These are phyloP conservation scores for Gastroboletus turbinatus DNA, from an alignment of 1,284 basidiomycete species.

Conservation along the genomic window DNA sequence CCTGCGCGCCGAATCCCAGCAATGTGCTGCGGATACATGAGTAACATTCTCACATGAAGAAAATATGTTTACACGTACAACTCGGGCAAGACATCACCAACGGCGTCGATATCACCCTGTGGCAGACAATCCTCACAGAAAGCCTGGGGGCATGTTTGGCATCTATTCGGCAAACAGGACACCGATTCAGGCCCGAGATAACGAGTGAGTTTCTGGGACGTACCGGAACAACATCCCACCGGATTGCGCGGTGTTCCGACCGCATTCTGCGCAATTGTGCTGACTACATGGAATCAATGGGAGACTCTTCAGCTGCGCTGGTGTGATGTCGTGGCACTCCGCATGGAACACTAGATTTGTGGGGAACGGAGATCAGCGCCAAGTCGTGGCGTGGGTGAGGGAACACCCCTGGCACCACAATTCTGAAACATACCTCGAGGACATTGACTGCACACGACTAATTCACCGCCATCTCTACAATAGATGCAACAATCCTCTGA, in stretches of 20 bases:
- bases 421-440: constrained; percentile 46
- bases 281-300: constrained; percentile 43
- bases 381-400: constrained; percentile 2
- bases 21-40: constrained; percentile 34
- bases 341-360: constrained; percentile 49
- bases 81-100: constrained; percentile 57
- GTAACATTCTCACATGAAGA: constrained; percentile 3
- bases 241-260: constrained; percentile 40
- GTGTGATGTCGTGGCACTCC: constrained; percentile 42
- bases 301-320: constrained; percentile 27
- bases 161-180: constrained; percentile 36
- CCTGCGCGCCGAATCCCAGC: constrained; percentile 38
- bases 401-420: not conserved
- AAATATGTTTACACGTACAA: constrained; percentile 41
- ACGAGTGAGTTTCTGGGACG: not conserved
- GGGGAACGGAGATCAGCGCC: not conserved
- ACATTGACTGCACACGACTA: constrained; percentile 48
- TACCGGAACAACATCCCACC: constrained; percentile 56
- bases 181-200: constrained; percentile 1
- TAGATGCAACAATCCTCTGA: constrained; percentile 57
- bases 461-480: constrained; percentile 58
- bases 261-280: constrained; percentile 48
- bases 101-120: constrained; percentile 44
- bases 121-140: constrained; percentile 63
- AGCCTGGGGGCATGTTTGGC: constrained; percentile 56